A percentile compares a stretch with the other conserved stretches of the same genome.
Conservation (phyloP, 108 stramenopile species). For the Cyclotella baltica region DNA sequence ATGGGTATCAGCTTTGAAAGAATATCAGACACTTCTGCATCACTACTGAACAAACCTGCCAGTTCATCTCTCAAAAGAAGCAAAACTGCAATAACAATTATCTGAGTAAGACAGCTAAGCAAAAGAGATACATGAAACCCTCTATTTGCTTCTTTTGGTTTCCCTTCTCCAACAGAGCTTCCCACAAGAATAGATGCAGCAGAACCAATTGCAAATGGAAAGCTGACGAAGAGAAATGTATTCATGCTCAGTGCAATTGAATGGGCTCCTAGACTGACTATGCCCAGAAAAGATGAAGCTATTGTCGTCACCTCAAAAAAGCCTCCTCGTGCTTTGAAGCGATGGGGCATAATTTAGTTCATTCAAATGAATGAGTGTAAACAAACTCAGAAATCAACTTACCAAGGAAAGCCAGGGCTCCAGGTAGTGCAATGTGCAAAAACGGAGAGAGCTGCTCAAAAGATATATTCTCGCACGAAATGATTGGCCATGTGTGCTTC, state of each 20-base stretch:
- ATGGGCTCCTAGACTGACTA: constrained; percentile 44
- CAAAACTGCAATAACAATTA: constrained; percentile 25
- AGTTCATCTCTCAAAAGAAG: constrained; percentile 21
- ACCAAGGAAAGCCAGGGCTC: constrained; percentile 39
- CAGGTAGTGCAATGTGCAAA: constrained; percentile 25
- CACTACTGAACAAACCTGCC: constrained; percentile 42
- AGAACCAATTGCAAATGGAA: constrained; percentile 54
- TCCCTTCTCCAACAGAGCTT: constrained; percentile 41
- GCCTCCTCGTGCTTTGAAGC: constrained; percentile 2
- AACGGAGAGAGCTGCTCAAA: constrained; percentile 21
- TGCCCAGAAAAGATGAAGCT: constrained; percentile 41
- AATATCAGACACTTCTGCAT: constrained; percentile 39
- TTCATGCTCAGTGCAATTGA: constrained; percentile 41
- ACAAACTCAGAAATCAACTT: constrained; percentile 27
- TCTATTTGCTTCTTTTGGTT: constrained; percentile 33
- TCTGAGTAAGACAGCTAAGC: constrained; percentile 19
- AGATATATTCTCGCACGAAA: constrained; percentile 22
- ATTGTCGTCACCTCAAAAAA: constrained; percentile 46
- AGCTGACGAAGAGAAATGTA: constrained; percentile 42
- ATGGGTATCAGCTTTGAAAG: constrained; percentile 43
- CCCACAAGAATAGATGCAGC: constrained; percentile 59
- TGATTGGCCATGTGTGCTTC: constrained; percentile 32
- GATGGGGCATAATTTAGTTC: not conserved
- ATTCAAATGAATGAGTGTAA: not conserved
- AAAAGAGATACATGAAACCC: constrained; percentile 28